Base-by-base conservation (phyloP, 352 stramenopile species). In the Pilasporangium apinafurcum region DNA sequence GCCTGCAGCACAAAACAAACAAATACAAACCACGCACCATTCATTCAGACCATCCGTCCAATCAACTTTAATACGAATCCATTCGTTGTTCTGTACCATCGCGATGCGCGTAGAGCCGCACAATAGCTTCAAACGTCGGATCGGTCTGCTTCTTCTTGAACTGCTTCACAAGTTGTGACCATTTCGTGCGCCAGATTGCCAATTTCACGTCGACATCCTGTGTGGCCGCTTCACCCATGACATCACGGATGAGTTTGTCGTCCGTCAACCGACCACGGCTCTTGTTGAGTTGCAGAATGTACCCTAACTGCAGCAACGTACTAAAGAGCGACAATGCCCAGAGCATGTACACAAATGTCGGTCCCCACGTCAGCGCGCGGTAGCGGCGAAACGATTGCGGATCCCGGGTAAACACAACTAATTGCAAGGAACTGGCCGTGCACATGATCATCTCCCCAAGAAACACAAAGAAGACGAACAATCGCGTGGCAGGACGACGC, bases 41-140 rank as follows among this genome's bases (percentile, higher is more conserved):
- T n/a, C n/a, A n/a, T n/a, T n/a, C n/a, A n/a, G n/a, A n/a, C n/a
- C n/a, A n/a, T n/a, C n/a, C n/a, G n/a, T n/a, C n/a, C n/a, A n/a
- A n/a, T n/a, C n/a, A n/a, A n/a, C n/a, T n/a, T n/a, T n/a, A n/a
- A n/a, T n/a, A n/a, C n/a, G n/a, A n/a, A n/a, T n/a, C n/a, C n/a
- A n/a, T n/a, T n/a, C n/a, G n/a, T n/a, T n/a, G n/a, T n/a, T n/a
- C 31, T 8, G n/a, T 13, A 49, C 42, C 59, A 33, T 87, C 77
- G 28, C 83, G 78, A 43, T 92, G 80, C 3, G 80, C 80, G 48
- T 86, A 92, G 10, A 92, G 68, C n/a, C 75, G 69, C 50, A 92
- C 72, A 26, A 92, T 80, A 13, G 80, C 77, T 37, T 92, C 76
- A 28, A 92, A 92, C 13, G 80, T 87, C 21, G 77, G 62, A 36